Evolutionary conservation across 2,329 filamentous ascomycete genomes (phyloP).

Genomic region (Diaporthe citri): DNA sequence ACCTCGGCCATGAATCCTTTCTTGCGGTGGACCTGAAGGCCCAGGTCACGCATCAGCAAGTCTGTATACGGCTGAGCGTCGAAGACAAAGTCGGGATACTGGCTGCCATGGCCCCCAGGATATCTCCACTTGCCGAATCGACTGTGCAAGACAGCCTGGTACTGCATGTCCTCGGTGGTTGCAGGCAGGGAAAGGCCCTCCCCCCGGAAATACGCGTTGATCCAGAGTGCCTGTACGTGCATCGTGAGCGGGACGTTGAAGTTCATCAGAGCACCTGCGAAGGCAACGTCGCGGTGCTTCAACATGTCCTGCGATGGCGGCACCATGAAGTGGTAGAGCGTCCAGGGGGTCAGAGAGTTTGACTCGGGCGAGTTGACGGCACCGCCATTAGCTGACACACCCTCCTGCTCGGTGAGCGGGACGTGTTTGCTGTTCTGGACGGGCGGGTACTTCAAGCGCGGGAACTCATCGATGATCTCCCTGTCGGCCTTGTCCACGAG

Average conservation of each 20-base stretch:
- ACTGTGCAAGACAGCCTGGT: slow-evolving; percentile 6
- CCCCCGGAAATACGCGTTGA: not conserved
- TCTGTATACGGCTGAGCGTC: not conserved
- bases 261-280: not conserved
- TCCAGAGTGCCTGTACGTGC: not conserved
- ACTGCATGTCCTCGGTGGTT: not conserved
- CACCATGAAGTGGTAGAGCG: not conserved
- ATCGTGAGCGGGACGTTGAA: not conserved
- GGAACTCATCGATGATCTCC: not conserved
- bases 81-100: not conserved
- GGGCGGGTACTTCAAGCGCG: not conserved
- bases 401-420: not conserved
- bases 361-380: not conserved
- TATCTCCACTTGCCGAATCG: not conserved
- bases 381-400: not conserved
- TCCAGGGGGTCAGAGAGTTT: not conserved
- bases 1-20: not conserved
- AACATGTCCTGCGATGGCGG: not conserved
- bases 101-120: not conserved
- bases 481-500: not conserved
- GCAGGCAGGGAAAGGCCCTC: not conserved
- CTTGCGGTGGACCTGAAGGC: not conserved
- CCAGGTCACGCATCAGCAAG: not conserved
- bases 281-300: not conserved
- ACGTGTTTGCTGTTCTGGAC: not conserved